phyloP scores from a whole-genome alignment of 352 stramenopile genomes.

The Pythium dissotocum region DNA sequence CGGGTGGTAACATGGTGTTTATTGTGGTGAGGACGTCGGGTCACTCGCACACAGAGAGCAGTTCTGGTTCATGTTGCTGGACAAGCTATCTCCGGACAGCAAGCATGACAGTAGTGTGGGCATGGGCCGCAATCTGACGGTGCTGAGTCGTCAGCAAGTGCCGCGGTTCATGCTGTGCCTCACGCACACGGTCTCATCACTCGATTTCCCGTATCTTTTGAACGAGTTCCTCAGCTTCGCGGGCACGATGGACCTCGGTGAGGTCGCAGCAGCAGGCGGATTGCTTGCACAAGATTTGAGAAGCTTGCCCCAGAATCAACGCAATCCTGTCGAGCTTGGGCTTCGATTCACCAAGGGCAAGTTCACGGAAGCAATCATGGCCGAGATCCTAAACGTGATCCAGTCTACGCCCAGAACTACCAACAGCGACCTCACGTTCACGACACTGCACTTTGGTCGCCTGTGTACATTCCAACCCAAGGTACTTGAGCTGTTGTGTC shows the following conservation, averaged over 20 bases:
- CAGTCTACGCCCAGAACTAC: neutral
- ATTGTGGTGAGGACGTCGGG: too few species aligned
- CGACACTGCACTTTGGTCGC: conserved; percentile 6
- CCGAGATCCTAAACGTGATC: conserved; percentile 11
- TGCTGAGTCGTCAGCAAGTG: neutral
- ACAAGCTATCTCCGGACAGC: too few species aligned
- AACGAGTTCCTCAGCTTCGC: neutral
- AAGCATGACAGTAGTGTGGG: too few species aligned
- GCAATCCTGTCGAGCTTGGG: neutral
- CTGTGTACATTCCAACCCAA: conserved; percentile 3
- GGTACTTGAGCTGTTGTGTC: conserved; percentile 6
- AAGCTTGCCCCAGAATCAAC: too few species aligned
- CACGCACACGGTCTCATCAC: conserved; percentile 1
- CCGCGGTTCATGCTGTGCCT: conserved; percentile 18
- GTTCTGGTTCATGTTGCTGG: too few species aligned
- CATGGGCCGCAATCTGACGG: conserved; percentile 13
- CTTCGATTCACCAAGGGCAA: conserved; percentile 13
- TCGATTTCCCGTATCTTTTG: conserved; percentile 3
- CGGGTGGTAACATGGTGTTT: too few species aligned
- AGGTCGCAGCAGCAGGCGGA: neutral
- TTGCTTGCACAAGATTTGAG: neutral
- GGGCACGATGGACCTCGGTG: neutral
- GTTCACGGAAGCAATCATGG: conserved; percentile 8
- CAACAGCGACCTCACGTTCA: neutral
- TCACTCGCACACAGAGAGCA: too few species aligned